Conservation (phyloP, 352 stramenopile genomes). For the Phytophthora melonis region DNA sequence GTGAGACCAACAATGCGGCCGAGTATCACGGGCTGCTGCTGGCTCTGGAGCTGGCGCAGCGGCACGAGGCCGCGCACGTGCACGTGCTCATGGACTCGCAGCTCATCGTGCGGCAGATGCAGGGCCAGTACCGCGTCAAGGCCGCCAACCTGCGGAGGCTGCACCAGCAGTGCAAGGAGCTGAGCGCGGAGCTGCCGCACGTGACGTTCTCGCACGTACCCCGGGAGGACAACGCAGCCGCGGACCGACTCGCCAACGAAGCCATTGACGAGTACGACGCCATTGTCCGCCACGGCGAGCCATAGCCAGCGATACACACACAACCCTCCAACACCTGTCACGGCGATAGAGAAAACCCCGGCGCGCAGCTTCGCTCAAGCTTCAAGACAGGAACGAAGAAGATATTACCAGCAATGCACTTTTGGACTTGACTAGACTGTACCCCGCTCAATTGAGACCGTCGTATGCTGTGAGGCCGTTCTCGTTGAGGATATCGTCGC, state of each 20-base stretch:
- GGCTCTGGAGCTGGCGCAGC: constrained; percentile 61
- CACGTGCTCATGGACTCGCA: constrained; percentile 84
- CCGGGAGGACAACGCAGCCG: constrained; percentile 58
- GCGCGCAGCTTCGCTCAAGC: not conserved
- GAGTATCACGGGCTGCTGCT: constrained; percentile 78
- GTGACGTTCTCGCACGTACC: constrained; percentile 65
- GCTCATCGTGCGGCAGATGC: constrained; percentile 82
- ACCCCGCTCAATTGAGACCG: constrained; percentile 61
- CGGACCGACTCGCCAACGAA: constrained; percentile 73
- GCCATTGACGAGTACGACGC: constrained; percentile 60
- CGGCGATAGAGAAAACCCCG: not conserved
- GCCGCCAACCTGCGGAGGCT: constrained; percentile 59
- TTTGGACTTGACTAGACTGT: constrained; percentile 7
- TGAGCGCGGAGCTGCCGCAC: constrained; percentile 39
- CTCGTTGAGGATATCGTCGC: constrained; percentile 91
- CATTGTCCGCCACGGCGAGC: not conserved
- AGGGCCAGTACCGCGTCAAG: constrained; percentile 77
- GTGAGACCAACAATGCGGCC: constrained; percentile 77
- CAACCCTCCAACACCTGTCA: too few relatives aligned
- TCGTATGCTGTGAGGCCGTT: constrained; percentile 94
- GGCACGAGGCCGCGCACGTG: constrained; percentile 44
- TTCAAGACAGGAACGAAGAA: not conserved
- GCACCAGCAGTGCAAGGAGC: constrained; percentile 49
- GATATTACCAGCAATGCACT: not conserved
- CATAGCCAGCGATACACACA: too few relatives aligned